Conservation (phyloP, 352 stramenopile species). For the Phytophthora tentaculata region DNA sequence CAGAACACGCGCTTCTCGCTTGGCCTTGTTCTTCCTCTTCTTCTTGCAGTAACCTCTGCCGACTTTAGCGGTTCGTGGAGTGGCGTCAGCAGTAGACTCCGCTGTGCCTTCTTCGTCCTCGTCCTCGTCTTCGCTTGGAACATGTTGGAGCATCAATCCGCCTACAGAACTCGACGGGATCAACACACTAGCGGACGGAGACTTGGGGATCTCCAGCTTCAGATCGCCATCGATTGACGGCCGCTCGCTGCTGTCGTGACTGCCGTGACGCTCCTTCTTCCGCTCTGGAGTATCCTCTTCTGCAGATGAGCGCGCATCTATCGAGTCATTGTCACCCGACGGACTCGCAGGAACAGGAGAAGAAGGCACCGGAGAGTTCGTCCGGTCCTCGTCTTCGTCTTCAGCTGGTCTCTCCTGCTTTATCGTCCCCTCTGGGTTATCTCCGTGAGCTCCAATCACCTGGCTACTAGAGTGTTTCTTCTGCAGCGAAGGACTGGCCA, state of each 20-base stretch:
- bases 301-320: conserved; percentile 25
- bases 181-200: conserved; percentile 19
- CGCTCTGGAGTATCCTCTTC: conserved; percentile 28
- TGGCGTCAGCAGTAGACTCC: conserved; percentile 32
- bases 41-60: conserved; percentile 46
- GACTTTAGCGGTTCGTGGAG: conserved; percentile 21
- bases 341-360: conserved; percentile 22
- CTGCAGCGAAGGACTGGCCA: conserved; percentile 15
- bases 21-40: conserved; percentile 69
- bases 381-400: conserved; percentile 1
- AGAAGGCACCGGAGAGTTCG: conserved; percentile 19
- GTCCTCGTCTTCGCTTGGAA: conserved; percentile 53
- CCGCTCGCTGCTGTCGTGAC: not conserved
- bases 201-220: conserved; percentile 43
- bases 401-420: conserved; percentile 12
- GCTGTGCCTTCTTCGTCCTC: conserved; percentile 51
- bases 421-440: not conserved
- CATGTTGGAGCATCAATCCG: conserved; percentile 30
- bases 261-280: conserved; percentile 11
- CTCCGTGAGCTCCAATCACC: conserved; percentile 2
- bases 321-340: conserved; percentile 25
- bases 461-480: conserved; percentile 28
- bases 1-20: conserved; percentile 28
- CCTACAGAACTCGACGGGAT: conserved; percentile 11
- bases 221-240: conserved; percentile 11